phyloP scores from a whole-genome alignment of 495 filamentous ascomycete genomes.

The Lophiostoma macrostomum region DNA sequence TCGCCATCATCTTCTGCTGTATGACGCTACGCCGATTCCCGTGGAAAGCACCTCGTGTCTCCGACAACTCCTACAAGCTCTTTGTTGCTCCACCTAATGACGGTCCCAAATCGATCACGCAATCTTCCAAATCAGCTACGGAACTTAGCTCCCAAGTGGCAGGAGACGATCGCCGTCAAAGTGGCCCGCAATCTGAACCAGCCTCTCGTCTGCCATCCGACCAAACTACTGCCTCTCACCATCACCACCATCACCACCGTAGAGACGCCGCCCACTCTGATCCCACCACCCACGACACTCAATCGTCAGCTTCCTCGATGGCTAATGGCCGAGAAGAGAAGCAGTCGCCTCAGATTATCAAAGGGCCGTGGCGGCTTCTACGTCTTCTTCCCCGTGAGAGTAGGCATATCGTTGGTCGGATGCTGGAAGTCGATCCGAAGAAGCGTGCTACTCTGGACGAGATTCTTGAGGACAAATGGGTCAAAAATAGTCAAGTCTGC shows the following conservation, averaged over 20 bases:
- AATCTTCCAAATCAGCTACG: conserved; percentile 32
- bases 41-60: conserved; percentile 91
- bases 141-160: conserved; percentile 8
- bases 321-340: conserved; percentile 14
- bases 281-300: conserved; percentile 24
- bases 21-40: conserved; percentile 96
- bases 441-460: conserved; percentile 80
- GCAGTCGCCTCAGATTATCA: conserved; percentile 64
- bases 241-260: conserved; percentile 35
- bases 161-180: conserved; percentile 15
- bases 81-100: conserved; percentile 75
- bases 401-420: conserved; percentile 81
- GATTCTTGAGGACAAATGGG: conserved; percentile 87
- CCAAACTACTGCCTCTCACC: conserved; percentile 12
- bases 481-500: conserved; percentile 50
- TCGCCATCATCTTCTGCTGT: conserved; percentile 98
- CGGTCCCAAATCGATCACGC: conserved; percentile 41
- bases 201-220: conserved; percentile 34
- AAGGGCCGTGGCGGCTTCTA: conserved; percentile 91
- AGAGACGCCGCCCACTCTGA: conserved; percentile 32
- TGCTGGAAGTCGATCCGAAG: conserved; percentile 87
- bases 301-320: neutral
- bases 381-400: conserved; percentile 87
- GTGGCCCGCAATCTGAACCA: conserved; percentile 35
- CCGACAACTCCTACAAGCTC: conserved; percentile 90